Conservation (phyloP, 1,284 basidiomycete species). For the Leccinum fuscescens region DNA sequence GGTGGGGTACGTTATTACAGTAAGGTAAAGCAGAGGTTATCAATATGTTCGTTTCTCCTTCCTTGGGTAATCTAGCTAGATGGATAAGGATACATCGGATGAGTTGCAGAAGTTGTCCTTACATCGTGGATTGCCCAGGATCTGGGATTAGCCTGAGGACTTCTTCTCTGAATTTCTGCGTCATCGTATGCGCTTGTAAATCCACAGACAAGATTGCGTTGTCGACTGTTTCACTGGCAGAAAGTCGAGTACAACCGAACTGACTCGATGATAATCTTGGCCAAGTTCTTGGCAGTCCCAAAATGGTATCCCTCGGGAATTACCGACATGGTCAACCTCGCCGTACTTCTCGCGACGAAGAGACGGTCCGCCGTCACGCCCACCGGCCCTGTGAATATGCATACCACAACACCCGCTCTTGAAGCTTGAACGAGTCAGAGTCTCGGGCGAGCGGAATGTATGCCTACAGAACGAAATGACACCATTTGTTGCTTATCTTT, state of each 20-base stretch:
- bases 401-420: too few relatives aligned
- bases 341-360: too few relatives aligned
- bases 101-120: conserved; percentile 21
- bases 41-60: conserved; percentile 84
- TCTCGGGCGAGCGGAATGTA: not conserved
- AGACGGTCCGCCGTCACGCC: too few relatives aligned
- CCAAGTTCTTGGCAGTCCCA: not conserved
- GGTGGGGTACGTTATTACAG: conserved; percentile 99
- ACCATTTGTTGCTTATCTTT: not conserved
- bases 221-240: not conserved
- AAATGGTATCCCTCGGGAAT: not conserved
- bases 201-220: not conserved
- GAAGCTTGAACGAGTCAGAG: too few relatives aligned
- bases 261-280: not conserved
- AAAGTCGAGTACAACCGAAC: not conserved
- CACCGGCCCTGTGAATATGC: too few relatives aligned
- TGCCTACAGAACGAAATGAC: not conserved
- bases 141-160: conserved; percentile 55
- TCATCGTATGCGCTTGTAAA: conserved; percentile 39
- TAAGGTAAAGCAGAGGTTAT: conserved; percentile 97
- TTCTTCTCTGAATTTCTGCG: conserved; percentile 65
- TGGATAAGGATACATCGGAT: conserved; percentile 2
- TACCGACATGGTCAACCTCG: not conserved
- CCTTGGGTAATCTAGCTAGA: conserved; percentile 69
- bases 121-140: conserved; percentile 52